Evolutionary conservation across 108 stramenopile species (phyloP).

Genomic region (Epithemia pelagica): DNA sequence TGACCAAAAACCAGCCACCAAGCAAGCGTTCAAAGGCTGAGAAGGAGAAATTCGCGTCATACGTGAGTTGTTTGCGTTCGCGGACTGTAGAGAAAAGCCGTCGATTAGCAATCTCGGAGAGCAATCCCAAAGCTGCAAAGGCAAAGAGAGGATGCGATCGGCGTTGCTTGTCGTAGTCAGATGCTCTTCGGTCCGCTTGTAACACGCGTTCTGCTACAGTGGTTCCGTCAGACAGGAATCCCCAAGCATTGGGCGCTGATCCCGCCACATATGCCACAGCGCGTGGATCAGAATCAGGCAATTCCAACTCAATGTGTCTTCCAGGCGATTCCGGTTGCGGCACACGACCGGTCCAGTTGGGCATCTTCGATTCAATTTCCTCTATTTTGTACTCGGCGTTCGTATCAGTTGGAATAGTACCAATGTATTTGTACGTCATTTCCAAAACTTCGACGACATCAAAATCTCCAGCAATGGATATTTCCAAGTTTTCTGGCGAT

Average conservation of each 20-base stretch:
- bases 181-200: constrained; percentile 54
- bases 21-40: constrained; percentile 85
- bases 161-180: constrained; percentile 77
- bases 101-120: constrained; percentile 88
- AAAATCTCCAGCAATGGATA: constrained; percentile 94
- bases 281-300: constrained; percentile 92
- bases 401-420: constrained; percentile 81
- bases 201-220: constrained; percentile 60
- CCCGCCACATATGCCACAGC: constrained; percentile 95
- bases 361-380: neutral
- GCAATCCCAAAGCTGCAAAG: constrained; percentile 70
- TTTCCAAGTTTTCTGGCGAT: constrained; percentile 78
- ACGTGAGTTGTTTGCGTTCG: constrained; percentile 92
- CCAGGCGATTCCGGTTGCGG: constrained; percentile 57
- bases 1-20: constrained; percentile 94
- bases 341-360: constrained; percentile 35
- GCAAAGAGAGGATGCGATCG: constrained; percentile 87
- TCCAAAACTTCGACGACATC: constrained; percentile 84
- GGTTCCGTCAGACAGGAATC: constrained; percentile 76
- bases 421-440: constrained; percentile 89
- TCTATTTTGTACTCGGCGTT: constrained; percentile 53
- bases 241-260: constrained; percentile 89
- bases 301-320: constrained; percentile 78
- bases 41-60: constrained; percentile 95
- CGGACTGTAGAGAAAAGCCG: constrained; percentile 91